Conservation (phyloP, 2,329 filamentous ascomycete genomes). For the Lasiodiplodia sp. region DNA sequence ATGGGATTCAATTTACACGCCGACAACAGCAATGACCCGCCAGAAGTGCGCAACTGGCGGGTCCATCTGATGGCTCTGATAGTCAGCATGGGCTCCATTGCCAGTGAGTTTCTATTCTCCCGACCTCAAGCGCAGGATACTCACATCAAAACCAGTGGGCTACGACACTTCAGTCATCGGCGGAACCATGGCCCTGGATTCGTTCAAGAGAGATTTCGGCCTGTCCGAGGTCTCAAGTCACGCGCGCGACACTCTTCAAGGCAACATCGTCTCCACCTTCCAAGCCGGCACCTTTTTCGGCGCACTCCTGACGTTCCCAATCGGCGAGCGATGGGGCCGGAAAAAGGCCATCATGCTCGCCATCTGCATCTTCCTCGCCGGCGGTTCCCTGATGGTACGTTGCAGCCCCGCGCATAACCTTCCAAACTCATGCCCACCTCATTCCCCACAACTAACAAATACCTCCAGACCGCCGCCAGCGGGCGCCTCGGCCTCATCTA, state of each 20-base stretch:
- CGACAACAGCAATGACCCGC: conserved; percentile 44
- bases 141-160: neutral
- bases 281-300: conserved; percentile 74
- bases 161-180: conserved; percentile 41
- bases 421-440: too few relatives aligned
- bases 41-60: conserved; percentile 46
- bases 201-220: conserved; percentile 52
- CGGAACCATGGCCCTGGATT: conserved; percentile 52
- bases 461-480: conserved; percentile 57
- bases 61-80: conserved; percentile 45
- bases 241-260: conserved; percentile 47
- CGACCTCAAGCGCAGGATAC: neutral
- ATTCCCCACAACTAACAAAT: neutral
- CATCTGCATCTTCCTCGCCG: conserved; percentile 51
- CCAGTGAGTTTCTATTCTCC: conserved; percentile 37
- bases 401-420: conserved; percentile 23
- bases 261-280: conserved; percentile 72
- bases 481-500: conserved; percentile 53
- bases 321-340: conserved; percentile 57
- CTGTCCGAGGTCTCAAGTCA: conserved; percentile 42
- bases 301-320: conserved; percentile 62
- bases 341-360: conserved; percentile 55
- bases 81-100: conserved; percentile 48
- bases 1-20: conserved; percentile 42
- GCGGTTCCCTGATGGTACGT: conserved; percentile 56